These are phyloP conservation scores for Aspergillus awamori DNA, from an alignment of 2,329 filamentous ascomycete species.

Conservation along the genomic window DNA sequence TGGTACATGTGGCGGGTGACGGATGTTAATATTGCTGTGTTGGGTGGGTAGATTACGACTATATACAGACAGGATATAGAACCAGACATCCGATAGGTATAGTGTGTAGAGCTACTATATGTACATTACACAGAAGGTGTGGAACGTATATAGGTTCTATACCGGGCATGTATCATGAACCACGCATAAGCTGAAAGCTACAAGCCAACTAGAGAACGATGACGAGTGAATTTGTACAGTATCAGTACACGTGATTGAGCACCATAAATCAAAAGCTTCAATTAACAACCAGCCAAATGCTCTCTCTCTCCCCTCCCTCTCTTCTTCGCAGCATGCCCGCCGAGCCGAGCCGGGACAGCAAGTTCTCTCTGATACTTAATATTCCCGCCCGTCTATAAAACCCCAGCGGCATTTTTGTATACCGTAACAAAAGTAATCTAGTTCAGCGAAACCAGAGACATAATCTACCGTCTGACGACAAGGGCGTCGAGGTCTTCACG, in stretches of 20 bases:
- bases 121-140: neutral
- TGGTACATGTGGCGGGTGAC: slow-evolving; percentile 97
- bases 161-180: neutral
- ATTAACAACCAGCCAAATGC: slow-evolving; percentile 26
- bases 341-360: slow-evolving; percentile 24
- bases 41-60: slow-evolving; percentile 31
- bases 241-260: slow-evolving; percentile 41
- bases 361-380: slow-evolving; percentile 23
- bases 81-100: neutral
- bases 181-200: neutral
- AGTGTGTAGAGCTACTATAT: neutral
- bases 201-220: slow-evolving; percentile 20
- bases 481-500: slow-evolving; percentile 69
- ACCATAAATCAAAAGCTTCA: slow-evolving; percentile 27
- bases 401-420: slow-evolving; percentile 18
- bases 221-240: slow-evolving; percentile 46
- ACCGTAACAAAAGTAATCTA: slow-evolving; percentile 23
- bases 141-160: neutral
- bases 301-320: slow-evolving; percentile 17
- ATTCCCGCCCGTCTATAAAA: slow-evolving; percentile 22
- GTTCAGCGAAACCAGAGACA: slow-evolving; percentile 12
- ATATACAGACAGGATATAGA: neutral
- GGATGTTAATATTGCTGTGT: slow-evolving; percentile 69
- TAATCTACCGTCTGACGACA: slow-evolving; percentile 56
- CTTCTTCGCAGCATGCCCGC: slow-evolving; percentile 20